Conservation (phyloP, 192 early-diverging fungal species). For the Coemansia sp. region DNA sequence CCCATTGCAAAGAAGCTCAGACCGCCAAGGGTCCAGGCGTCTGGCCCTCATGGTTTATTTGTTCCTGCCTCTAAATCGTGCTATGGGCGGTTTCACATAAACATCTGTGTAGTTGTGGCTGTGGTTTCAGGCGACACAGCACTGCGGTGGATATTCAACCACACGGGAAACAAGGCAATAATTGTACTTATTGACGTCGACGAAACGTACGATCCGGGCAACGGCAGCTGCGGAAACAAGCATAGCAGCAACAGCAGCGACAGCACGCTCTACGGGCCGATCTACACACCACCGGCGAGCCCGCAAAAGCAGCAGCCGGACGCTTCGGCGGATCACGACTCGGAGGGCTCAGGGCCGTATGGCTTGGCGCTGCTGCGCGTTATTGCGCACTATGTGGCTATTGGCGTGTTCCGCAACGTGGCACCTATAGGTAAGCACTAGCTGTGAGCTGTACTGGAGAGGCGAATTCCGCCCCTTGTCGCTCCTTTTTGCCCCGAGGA, state of each 20-base stretch:
- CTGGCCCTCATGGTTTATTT: background rate
- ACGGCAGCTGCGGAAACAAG: constrained; percentile 13
- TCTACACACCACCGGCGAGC: constrained; percentile 47
- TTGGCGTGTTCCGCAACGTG: constrained; percentile 54
- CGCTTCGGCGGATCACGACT: constrained; percentile 10
- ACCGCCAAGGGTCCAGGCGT: constrained; percentile 4
- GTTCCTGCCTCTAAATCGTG: background rate
- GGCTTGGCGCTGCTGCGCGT: constrained; percentile 50
- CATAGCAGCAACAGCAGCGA: constrained; percentile 23
- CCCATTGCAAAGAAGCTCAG: background rate
- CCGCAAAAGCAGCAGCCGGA: constrained; percentile 26
- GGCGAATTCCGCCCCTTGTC: background rate
- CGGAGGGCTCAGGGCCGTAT: constrained; percentile 44
- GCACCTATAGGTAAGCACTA: constrained; percentile 51
- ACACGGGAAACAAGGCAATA: constrained; percentile 41
- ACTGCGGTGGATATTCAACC: constrained; percentile 51
- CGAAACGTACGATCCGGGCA: constrained; percentile 39
- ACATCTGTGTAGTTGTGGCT: constrained; percentile 47
- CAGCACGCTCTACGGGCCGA: constrained; percentile 30
- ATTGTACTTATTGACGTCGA: constrained; percentile 57
- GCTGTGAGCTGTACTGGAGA: no score
- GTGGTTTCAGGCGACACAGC: constrained; percentile 55
- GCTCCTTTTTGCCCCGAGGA: background rate
- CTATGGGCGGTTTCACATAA: background rate
- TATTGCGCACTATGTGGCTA: constrained; percentile 54